Evolutionary conservation across 768 basidiomycete species (phyloP).

Genomic region (Mycena haematopus): DNA sequence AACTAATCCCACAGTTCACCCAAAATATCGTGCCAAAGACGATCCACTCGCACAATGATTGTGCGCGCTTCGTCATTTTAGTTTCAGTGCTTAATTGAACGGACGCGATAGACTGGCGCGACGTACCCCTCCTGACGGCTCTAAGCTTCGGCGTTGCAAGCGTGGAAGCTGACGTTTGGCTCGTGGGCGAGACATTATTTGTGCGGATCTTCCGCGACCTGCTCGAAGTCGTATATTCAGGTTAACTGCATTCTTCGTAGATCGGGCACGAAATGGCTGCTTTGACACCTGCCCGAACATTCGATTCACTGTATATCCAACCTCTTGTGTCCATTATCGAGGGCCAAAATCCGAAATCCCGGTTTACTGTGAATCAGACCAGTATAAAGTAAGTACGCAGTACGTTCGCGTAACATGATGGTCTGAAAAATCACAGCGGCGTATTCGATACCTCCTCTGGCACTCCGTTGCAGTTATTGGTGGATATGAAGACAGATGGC

Average conservation of each 20-base stretch:
- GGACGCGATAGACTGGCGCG: conserved; percentile 52
- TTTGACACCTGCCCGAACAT: conserved; percentile 48
- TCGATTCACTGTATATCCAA: conserved; percentile 55
- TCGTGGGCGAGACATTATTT: conserved; percentile 49
- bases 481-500: conserved; percentile 61
- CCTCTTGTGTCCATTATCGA: conserved; percentile 50
- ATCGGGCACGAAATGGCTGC: conserved; percentile 54
- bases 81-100: neutral
- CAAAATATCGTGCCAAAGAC: conserved; percentile 52
- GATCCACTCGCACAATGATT: conserved; percentile 65
- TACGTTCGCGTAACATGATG: neutral
- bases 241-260: conserved; percentile 32
- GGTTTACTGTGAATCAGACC: conserved; percentile 49
- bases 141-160: conserved; percentile 56
- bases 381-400: conserved; percentile 44
- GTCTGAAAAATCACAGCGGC: conserved; percentile 43
- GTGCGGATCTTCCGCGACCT: conserved; percentile 35
- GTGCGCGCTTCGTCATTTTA: conserved; percentile 35
- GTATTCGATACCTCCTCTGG: conserved; percentile 53
- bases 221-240: neutral
- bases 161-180: conserved; percentile 62
- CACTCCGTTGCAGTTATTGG: conserved; percentile 52
- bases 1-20: conserved; percentile 41
- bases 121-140: conserved; percentile 55
- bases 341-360: conserved; percentile 47